These are phyloP conservation scores for Wickerhamia fluorescens DNA, from an alignment of 805 yeast genomes.

Conservation along the genomic window DNA sequence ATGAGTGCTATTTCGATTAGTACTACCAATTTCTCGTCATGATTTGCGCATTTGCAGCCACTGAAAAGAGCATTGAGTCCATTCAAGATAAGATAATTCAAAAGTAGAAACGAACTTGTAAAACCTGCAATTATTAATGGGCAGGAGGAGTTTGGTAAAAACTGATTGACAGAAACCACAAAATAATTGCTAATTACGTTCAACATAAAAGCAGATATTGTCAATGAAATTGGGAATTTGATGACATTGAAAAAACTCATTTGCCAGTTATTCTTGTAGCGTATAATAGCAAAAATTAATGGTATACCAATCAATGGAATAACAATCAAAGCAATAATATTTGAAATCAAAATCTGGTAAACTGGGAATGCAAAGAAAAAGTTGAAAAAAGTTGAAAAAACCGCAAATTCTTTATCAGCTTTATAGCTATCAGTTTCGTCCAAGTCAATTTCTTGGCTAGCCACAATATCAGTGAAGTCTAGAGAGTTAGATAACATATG, in stretches of 20 bases:
- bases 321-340: constrained; percentile 43
- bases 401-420: constrained; percentile 33
- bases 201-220: constrained; percentile 33
- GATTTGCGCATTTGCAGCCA: constrained; percentile 26
- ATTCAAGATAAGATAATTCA: constrained; percentile 53
- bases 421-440: constrained; percentile 15
- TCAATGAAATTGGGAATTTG: constrained; percentile 55
- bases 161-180: constrained; percentile 18
- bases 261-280: constrained; percentile 42
- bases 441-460: constrained; percentile 24
- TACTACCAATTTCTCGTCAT: constrained; percentile 52
- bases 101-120: constrained; percentile 41
- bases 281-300: constrained; percentile 41
- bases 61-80: constrained; percentile 28
- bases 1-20: constrained; percentile 47
- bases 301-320: constrained; percentile 49
- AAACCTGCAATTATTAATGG: constrained; percentile 31
- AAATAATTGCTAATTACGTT: constrained; percentile 14
- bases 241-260: constrained; percentile 32
- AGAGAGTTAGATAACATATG: constrained; percentile 74
- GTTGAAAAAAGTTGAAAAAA: constrained; percentile 62
- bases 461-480: constrained; percentile 46
- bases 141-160: constrained; percentile 34
- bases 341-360: constrained; percentile 41
- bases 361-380: constrained; percentile 50